Conservation (phyloP, 2,329 filamentous ascomycete genomes). For the Exophiala sideris region DNA sequence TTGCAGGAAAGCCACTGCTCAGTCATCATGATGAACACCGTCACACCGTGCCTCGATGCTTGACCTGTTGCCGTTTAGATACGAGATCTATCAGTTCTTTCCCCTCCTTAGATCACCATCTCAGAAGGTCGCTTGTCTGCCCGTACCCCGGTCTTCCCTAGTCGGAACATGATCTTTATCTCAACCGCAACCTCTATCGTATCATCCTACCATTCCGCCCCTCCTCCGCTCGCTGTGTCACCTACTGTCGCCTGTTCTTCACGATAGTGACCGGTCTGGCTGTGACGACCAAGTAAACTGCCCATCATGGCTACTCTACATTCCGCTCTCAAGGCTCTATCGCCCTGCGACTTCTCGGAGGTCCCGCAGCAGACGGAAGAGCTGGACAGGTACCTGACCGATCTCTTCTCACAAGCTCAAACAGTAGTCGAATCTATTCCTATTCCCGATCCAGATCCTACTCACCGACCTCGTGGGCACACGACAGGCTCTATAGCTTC, state of each 20-base stretch:
- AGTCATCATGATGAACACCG: conserved; percentile 15
- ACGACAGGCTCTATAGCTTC: conserved; percentile 48
- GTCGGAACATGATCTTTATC: not conserved
- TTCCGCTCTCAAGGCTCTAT: conserved; percentile 56
- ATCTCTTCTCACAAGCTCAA: conserved; percentile 65
- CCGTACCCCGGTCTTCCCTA: not conserved
- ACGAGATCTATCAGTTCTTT: not conserved
- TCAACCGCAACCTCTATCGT: not conserved
- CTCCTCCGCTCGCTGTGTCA: no score
- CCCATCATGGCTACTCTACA: conserved; percentile 55
- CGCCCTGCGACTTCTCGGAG: conserved; percentile 53
- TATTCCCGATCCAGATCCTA: conserved; percentile 44
- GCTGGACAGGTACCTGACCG: conserved; percentile 53
- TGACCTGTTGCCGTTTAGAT: not conserved
- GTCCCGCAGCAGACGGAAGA: conserved; percentile 46
- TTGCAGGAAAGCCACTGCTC: conserved; percentile 10
- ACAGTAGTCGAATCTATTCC: conserved; percentile 75
- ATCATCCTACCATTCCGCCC: no score
- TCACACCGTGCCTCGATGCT: not conserved
- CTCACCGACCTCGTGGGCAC: conserved; percentile 55
- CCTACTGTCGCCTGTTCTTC: no score
- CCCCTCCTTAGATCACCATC: conserved; percentile 1
- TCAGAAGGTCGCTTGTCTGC: conserved; percentile 4
- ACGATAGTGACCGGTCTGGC: not conserved
- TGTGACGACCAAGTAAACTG: not conserved